Evolutionary conservation across 75 land plant species (phyloP).

Genomic region (Picea glauca): DNA sequence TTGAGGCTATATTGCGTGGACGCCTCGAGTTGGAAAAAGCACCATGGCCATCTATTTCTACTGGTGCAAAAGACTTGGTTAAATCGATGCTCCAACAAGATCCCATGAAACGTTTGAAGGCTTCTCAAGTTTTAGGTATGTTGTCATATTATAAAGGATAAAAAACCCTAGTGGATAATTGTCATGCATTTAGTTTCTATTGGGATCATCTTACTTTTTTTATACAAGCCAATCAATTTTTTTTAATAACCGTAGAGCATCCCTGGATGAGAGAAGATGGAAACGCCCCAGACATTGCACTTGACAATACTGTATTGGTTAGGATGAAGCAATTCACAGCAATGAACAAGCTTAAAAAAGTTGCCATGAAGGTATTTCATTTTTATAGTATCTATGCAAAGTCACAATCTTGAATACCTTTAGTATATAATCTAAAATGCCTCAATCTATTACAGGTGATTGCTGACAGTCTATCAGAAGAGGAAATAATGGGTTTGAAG

Average conservation of each 20-base stretch:
- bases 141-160: neutral
- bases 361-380: slow-evolving; percentile 72
- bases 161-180: too few relatives aligned
- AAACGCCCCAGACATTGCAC: slow-evolving; percentile 85
- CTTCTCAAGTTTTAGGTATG: slow-evolving; percentile 72
- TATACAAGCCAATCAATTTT: too few relatives aligned
- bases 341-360: slow-evolving; percentile 95
- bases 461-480: slow-evolving; percentile 67
- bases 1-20: slow-evolving; percentile 67
- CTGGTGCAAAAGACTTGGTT: slow-evolving; percentile 78
- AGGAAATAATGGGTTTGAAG: slow-evolving; percentile 76
- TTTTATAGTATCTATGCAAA: neutral
- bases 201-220: too few relatives aligned
- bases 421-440: too few relatives aligned
- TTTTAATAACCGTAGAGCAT: slow-evolving; percentile 39
- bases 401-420: neutral
- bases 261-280: slow-evolving; percentile 93
- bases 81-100: slow-evolving; percentile 71
- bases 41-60: slow-evolving; percentile 86
- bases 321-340: slow-evolving; percentile 98
- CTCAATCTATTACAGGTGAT: slow-evolving; percentile 50
- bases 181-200: too few relatives aligned
- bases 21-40: slow-evolving; percentile 66
- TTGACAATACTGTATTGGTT: slow-evolving; percentile 77
- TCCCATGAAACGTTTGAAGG: slow-evolving; percentile 61